Percentiles rank a stretch among this genome's conserved stretches.
phyloP scores from a whole-genome alignment of 169 alveolate genomes.

The Plasmodium berghei region DNA sequence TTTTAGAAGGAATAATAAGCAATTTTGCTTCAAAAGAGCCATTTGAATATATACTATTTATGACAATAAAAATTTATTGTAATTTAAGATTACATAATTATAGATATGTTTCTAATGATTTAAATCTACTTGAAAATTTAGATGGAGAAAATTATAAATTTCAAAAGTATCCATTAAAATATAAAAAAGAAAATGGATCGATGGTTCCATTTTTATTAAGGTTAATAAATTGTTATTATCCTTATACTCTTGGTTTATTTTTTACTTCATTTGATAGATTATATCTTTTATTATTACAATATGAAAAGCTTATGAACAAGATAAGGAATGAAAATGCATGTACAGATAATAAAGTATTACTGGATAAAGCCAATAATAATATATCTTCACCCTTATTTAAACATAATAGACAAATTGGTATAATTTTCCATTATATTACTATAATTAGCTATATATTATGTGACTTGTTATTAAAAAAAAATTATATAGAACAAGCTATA shows the following conservation, averaged over 20 bases:
- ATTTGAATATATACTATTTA: slow-evolving; percentile 53
- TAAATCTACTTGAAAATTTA: slow-evolving; percentile 27
- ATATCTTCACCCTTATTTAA: not conserved
- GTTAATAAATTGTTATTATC: slow-evolving; percentile 67
- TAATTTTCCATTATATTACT: slow-evolving; percentile 26
- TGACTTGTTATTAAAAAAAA: slow-evolving; percentile 55
- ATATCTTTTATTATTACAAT: slow-evolving; percentile 26
- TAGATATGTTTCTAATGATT: slow-evolving; percentile 43
- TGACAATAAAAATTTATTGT: slow-evolving; percentile 67
- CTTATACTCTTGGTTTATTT: slow-evolving; percentile 38
- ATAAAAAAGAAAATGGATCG: slow-evolving; percentile 50
- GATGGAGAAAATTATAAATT: slow-evolving; percentile 41
- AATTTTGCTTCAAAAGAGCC: slow-evolving; percentile 38
- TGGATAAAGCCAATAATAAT: not conserved
- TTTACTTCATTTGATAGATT: slow-evolving; percentile 69
- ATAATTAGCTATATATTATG: slow-evolving; percentile 58
- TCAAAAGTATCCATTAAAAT: slow-evolving; percentile 27
- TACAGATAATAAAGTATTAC: no score
- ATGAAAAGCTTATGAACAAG: slow-evolving; percentile 17
- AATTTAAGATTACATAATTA: slow-evolving; percentile 56
- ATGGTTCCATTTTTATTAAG: slow-evolving; percentile 57
- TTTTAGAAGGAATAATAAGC: slow-evolving; percentile 13
- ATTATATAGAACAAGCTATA: slow-evolving; percentile 71
- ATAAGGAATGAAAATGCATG: not conserved
- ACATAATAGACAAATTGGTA: not conserved